phyloP scores from a whole-genome alignment of 805 yeast genomes.

The Pichia pseudocactophila region DNA sequence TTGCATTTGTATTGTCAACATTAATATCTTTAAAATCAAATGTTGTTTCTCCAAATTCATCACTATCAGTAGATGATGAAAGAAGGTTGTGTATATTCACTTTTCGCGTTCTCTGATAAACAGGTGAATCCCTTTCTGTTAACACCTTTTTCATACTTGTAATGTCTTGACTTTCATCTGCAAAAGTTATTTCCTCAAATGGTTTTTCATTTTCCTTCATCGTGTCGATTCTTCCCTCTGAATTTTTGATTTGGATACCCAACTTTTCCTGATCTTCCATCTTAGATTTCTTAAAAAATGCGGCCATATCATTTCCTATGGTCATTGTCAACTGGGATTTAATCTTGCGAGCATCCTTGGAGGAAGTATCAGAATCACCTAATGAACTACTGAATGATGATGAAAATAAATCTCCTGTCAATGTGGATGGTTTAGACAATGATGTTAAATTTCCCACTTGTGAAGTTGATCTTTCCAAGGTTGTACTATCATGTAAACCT shows the following conservation, averaged over 20 bases:
- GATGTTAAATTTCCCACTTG: background rate
- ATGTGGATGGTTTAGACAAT: slow-evolving; percentile 3
- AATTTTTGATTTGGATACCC: background rate
- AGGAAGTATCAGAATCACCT: background rate
- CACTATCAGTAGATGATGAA: slow-evolving; percentile 6
- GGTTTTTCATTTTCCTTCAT: background rate
- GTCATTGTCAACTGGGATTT: slow-evolving; percentile 9
- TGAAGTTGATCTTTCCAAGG: slow-evolving; percentile 7
- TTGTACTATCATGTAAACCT: slow-evolving; percentile 2
- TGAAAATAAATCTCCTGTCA: background rate
- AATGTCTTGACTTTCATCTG: slow-evolving; percentile 7
- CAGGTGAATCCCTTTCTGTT: slow-evolving; percentile 27
- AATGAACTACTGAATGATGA: background rate
- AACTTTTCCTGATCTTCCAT: slow-evolving; percentile 6
- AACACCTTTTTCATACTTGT: slow-evolving; percentile 22
- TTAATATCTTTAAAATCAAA: slow-evolving; percentile 7
- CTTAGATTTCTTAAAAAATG: slow-evolving; percentile 10
- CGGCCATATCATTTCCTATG: slow-evolving; percentile 8
- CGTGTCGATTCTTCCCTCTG: background rate
- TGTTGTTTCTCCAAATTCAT: slow-evolving; percentile 6
- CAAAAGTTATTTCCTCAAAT: slow-evolving; percentile 3
- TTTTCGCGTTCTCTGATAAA: slow-evolving; percentile 15
- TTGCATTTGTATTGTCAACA: background rate
- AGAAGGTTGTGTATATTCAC: slow-evolving; percentile 4
- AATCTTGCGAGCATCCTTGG: slow-evolving; percentile 1